phyloP scores from a whole-genome alignment of 805 yeast genomes.

The Wickerhamiella bombiphila region DNA sequence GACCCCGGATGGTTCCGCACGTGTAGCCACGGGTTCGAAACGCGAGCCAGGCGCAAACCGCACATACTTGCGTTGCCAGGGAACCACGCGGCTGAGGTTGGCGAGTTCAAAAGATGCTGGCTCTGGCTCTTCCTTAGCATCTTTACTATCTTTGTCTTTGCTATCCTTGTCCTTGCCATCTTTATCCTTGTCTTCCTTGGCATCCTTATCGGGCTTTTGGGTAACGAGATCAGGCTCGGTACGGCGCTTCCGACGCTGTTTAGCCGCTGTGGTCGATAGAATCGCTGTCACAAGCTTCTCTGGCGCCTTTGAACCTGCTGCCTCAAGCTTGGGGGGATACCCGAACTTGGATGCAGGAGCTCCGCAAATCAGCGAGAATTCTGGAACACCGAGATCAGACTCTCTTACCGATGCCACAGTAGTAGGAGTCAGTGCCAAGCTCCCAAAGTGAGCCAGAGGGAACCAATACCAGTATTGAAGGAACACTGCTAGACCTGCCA shows the following conservation, averaged over 20 bases:
- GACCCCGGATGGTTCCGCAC: constrained; percentile 34
- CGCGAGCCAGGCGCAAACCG: constrained; percentile 59
- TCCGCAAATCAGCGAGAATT: constrained; percentile 57
- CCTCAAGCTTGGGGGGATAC: constrained; percentile 81
- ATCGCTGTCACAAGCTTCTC: constrained; percentile 90
- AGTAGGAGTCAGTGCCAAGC: constrained; percentile 86
- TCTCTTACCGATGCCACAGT: constrained; percentile 73
- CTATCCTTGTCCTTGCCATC: constrained; percentile 17
- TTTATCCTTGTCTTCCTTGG: constrained; percentile 14
- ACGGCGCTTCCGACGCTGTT: constrained; percentile 66
- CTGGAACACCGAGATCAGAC: constrained; percentile 66
- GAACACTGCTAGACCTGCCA: constrained; percentile 82
- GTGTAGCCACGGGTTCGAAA: constrained; percentile 52
- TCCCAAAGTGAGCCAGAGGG: constrained; percentile 86
- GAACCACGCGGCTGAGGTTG: constrained; percentile 79
- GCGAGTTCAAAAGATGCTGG: constrained; percentile 47
- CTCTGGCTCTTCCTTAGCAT: constrained; percentile 22
- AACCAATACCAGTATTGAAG: constrained; percentile 98
- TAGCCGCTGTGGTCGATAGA: constrained; percentile 81
- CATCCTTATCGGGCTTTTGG: constrained; percentile 12
- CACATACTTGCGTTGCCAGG: constrained; percentile 72
- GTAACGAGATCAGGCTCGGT: constrained; percentile 12
- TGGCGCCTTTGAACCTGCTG: constrained; percentile 61
- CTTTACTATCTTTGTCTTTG: constrained; percentile 18
- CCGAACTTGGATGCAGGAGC: constrained; percentile 66